phyloP scores from a whole-genome alignment of 2,329 filamentous ascomycete species.

The Blumeria hordei region DNA sequence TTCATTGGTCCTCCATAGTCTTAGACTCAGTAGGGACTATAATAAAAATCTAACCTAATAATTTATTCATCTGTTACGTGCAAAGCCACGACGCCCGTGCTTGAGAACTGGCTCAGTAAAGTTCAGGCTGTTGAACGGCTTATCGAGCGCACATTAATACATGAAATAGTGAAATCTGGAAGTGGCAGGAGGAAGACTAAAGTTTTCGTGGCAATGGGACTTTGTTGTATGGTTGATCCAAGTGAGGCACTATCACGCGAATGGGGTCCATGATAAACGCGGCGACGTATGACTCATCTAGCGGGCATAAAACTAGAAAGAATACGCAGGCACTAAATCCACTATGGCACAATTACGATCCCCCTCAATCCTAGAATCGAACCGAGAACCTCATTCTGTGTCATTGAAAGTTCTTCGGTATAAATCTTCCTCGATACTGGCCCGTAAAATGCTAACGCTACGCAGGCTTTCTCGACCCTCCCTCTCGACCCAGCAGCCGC shows the following conservation, averaged over 20 bases:
- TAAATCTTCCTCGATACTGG: background rate
- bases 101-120: too few species aligned
- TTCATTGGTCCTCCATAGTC: too few species aligned
- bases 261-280: background rate
- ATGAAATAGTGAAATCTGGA: too few species aligned
- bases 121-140: too few species aligned
- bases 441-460: constrained; percentile 1
- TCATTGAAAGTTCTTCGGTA: constrained; percentile 56
- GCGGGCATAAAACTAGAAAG: background rate
- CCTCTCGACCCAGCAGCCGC: constrained; percentile 44
- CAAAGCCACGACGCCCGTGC: too few species aligned
- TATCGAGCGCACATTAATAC: too few species aligned
- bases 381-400: constrained; percentile 56
- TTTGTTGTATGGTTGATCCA: too few species aligned
- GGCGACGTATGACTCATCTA: background rate
- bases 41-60: too few species aligned
- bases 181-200: too few species aligned
- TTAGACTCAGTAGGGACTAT: too few species aligned
- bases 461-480: constrained; percentile 59
- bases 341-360: constrained; percentile 13
- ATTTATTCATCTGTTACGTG: too few species aligned
- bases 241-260: background rate
- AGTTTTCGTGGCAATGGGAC: too few species aligned
- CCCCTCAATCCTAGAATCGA: constrained; percentile 11
- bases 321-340: background rate